Base-by-base conservation (phyloP, 352 stramenopile species). In the Peronosclerospora sorghi region DNA sequence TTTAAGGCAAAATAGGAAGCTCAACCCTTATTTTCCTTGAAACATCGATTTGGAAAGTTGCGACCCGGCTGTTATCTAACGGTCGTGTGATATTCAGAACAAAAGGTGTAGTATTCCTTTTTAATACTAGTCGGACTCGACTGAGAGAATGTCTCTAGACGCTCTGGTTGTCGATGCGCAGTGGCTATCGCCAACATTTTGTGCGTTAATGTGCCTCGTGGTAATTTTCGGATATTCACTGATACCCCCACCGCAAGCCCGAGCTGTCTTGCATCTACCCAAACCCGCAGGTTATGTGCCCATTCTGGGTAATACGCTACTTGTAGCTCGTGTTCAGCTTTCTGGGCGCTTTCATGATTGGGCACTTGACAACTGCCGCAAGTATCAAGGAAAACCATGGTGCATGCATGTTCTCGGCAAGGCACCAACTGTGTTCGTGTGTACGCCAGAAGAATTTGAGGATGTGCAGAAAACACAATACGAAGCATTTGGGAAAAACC, bases 1-100 rank as follows among this genome's bases (percentile, higher is more conserved):
- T 99, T 99, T 70, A 96, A 99, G 63, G 96, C 95, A 13, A 99
- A 99, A 70, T 99, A 77, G 45, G 36, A 4, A 9, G 13, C 8
- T 13, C n/a, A 15, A 4, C 4, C 28, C 10, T 34, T n/a, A 35
- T 17, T n/a, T 35, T 35, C 2, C 17, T 17, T n/a, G 7, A 19
- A 17, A 18, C 8, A 18, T 5, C 9, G 15, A 15, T n/a, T 5
- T 34, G 9, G 28, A 23, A 1, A 37, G 5, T 2, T 37, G 32
- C n/a, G 32, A 37, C 32, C 32, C 3, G 32, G 32, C 15, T 18
- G 20, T 35, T 26, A 26, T 3, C 6, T 26, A n/a, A 35, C 30
- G 30, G 5, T n/a, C n/a, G n/a, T n/a, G n/a, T n/a, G n/a, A n/a
- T n/a, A n/a, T n/a, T n/a, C n/a, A n/a, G n/a, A n/a, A n/a, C n/a